Base-by-base conservation (phyloP, 2,329 filamentous ascomycete species). In the Beauveria sp. region DNA sequence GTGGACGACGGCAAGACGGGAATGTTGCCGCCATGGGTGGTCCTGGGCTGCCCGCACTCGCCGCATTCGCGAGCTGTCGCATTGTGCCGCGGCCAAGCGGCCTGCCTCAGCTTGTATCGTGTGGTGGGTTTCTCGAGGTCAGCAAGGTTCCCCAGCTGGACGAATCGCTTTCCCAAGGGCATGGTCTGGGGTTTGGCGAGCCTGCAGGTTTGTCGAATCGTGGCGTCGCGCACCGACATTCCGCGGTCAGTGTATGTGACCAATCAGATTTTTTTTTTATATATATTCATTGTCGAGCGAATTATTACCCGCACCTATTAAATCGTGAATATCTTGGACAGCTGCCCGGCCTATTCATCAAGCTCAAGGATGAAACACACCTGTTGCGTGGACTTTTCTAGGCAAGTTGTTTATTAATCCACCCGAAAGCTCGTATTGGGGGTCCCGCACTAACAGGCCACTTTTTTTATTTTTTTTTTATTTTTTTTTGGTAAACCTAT, bases 321-420 rank as follows among this genome's bases (percentile, higher is more conserved):
- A 0, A 14, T 22, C 47, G 57, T n/a, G 70, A 76, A 10, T 80
- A 73, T 14, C 69, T 82, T 28, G 66, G 73, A 62, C 68, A 70
- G 57, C 22, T 24, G 22, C 22, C 22, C 22, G 22, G 22, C 22
- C 22, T 24, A 24, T 3, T 24, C 22, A 24, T 24, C 22, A 24
- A 24, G 22, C 68, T 76, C 0, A 67, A 71, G 1, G 76, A 80
- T 20, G 77, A 76, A 1, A 30, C 30, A 79, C 73, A 1, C 78
- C 81, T 0, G 73, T 90, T 5, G 84, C 86, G 0, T 91, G 88
- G 88, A 82, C 80, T 0, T 88, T 90, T 55, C 68, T 84, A 5
- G 78, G 79, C 77, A 60, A 34, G 65, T 30, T 53, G 3, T 37
- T 56, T 20, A 28, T 28, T 28, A 9, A 12, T 61, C 20, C 54